These are phyloP conservation scores for Leccinum colubrinum DNA, from an alignment of 1,284 basidiomycete genomes.

Conservation along the genomic window DNA sequence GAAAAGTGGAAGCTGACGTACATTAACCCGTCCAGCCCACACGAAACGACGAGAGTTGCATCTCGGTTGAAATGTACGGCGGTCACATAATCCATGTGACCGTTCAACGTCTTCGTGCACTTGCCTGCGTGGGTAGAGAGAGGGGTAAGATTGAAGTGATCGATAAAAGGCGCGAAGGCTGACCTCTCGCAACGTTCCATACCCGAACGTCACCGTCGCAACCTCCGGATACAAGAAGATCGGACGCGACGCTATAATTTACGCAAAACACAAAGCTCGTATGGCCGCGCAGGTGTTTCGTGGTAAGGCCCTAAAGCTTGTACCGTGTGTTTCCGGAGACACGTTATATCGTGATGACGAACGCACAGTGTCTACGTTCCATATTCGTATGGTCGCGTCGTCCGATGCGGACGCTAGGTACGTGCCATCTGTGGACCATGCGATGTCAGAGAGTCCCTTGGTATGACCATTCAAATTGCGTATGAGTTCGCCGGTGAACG, in stretches of 20 bases:
- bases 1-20: conserved; percentile 52
- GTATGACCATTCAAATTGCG: conserved; percentile 72
- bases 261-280: conserved; percentile 90
- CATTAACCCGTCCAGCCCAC: conserved; percentile 93
- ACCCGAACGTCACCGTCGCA: conserved; percentile 92
- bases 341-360: background rate
- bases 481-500: conserved; percentile 73
- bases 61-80: conserved; percentile 93
- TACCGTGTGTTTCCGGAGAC: background rate
- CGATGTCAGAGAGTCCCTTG: conserved; percentile 84
- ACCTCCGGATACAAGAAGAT: conserved; percentile 87
- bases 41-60: conserved; percentile 88
- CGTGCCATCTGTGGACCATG: conserved; percentile 82
- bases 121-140: conserved; percentile 48
- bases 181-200: conserved; percentile 86
- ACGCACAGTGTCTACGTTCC: conserved; percentile 78
- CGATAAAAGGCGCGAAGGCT: background rate
- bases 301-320: conserved; percentile 56
- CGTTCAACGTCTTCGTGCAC: conserved; percentile 82
- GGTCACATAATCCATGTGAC: conserved; percentile 94
- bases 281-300: conserved; percentile 75
- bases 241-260: conserved; percentile 86
- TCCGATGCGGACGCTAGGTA: conserved; percentile 89
- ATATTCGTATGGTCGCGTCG: conserved; percentile 83
- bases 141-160: background rate